Conservation (phyloP, 2,329 filamentous ascomycete species). For the Chaetomium olivaceum region DNA sequence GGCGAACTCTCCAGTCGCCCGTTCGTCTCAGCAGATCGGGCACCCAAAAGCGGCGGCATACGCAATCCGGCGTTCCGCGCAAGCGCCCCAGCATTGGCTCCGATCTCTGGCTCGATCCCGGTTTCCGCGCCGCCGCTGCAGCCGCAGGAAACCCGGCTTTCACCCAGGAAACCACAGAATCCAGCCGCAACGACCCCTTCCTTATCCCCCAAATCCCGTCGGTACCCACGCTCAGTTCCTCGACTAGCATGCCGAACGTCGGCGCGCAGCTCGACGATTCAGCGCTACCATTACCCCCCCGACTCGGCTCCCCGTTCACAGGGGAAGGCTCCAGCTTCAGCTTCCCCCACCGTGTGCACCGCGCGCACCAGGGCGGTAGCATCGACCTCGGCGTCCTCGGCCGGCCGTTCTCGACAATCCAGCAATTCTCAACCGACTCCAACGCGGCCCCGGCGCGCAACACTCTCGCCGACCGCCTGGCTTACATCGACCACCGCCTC, state of each 20-base stretch:
- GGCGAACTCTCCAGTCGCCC: conserved; percentile 55
- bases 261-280: conserved; percentile 35
- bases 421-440: conserved; percentile 46
- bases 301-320: conserved; percentile 62
- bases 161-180: conserved; percentile 31
- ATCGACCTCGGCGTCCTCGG: conserved; percentile 49
- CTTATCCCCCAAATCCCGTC: conserved; percentile 45
- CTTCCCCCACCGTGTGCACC: conserved; percentile 57
- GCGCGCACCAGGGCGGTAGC: conserved; percentile 45
- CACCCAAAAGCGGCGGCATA: conserved; percentile 57
- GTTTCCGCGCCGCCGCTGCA: conserved; percentile 28
- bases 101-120: conserved; percentile 55
- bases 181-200: conserved; percentile 40
- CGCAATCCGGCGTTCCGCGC: conserved; percentile 52
- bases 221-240: conserved; percentile 30
- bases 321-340: conserved; percentile 55
- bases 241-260: conserved; percentile 35
- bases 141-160: conserved; percentile 5
- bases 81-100: conserved; percentile 57
- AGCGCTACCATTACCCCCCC: conserved; percentile 40
- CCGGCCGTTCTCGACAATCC: conserved; percentile 59
- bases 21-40: conserved; percentile 55
- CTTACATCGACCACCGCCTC: conserved; percentile 60
- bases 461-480: conserved; percentile 53
- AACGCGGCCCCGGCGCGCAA: conserved; percentile 42